Evolutionary conservation across 2,329 filamentous ascomycete species (phyloP), one percentile per base, ranked within the genome.

Genomic region (Alternaria gaisen): DNA sequence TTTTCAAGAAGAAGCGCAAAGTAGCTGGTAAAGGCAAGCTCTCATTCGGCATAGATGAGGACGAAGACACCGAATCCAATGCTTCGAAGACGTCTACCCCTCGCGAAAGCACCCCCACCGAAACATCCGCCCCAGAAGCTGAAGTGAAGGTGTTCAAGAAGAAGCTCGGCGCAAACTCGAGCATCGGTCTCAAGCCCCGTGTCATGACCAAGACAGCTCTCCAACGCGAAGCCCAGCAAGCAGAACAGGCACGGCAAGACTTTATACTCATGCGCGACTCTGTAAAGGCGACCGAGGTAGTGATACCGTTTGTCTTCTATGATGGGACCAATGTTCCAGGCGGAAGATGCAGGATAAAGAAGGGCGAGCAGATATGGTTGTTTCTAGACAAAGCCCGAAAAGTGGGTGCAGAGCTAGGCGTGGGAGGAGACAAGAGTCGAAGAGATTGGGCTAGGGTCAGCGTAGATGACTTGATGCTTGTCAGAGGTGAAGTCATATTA

Each of bases 261-360:
- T 99, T 97, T 71, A 77, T 97, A 46, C 83, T 83, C 10, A 86
- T 94, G 60, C 95, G 97, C 76, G 92, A 96, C 63, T 88, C 89
- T 0, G 91, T 98, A 67, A 97, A 96, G 80, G 88, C 88, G 20
- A 94, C 93, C 9, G 94, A 97, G 73, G 91, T 99, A 56, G 85
- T 91, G 16, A 90, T 99, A 32, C 95, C 95, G 0, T 99, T 98
- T 78, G 92, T 98, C 4, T 98, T 98, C 76, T 98, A 97, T 80
- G 94, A 98, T 69, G 95, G 95, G 16, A 92, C 92, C 22, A 94
- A 96, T 76, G 91, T 91, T 11, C 91, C 94, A 0, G 93, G 93
- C 16, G 94, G 94, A 1, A 86, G 86, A 14, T 94, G 94, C 48
- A 89, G 90, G 60, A 87, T 98, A 52, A 97, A 93, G 79, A 99